phyloP scores from a whole-genome alignment of 495 filamentous ascomycete genomes.

The Aspergillus affinis region DNA sequence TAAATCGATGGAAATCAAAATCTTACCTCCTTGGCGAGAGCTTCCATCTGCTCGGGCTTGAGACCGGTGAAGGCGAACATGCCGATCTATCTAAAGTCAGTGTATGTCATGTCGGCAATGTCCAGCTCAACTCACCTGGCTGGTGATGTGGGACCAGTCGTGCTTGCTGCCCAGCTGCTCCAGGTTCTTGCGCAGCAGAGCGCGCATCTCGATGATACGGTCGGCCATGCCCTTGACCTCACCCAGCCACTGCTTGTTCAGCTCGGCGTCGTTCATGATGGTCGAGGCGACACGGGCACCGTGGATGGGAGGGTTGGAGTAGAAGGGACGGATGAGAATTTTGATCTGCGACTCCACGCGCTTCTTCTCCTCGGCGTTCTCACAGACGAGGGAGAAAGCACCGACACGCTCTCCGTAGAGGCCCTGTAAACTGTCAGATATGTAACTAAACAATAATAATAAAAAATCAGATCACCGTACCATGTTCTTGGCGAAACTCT shows the following conservation, averaged over 20 bases:
- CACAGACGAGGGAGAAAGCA: constrained; percentile 90
- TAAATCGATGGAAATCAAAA: not conserved
- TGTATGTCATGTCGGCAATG: not conserved
- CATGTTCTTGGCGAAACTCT: constrained; percentile 99
- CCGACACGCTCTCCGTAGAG: constrained; percentile 98
- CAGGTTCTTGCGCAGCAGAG: constrained; percentile 86
- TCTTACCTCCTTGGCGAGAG: constrained; percentile 80
- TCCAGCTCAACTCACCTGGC: constrained; percentile 51
- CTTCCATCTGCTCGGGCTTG: constrained; percentile 88
- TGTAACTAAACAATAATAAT: not conserved
- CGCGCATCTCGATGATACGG: constrained; percentile 97
- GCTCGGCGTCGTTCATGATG: constrained; percentile 83
- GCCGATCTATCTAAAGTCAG: constrained; percentile 65
- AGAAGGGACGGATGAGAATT: constrained; percentile 93
- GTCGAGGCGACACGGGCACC: constrained; percentile 90
- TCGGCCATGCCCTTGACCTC: constrained; percentile 99
- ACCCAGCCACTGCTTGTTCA: constrained; percentile 91
- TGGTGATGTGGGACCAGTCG: constrained; percentile 98
- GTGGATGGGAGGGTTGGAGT: constrained; percentile 97
- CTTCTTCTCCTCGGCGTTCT: constrained; percentile 85
- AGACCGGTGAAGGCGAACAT: constrained; percentile 99
- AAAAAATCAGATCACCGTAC: constrained; percentile 39
- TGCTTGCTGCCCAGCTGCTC: constrained; percentile 92
- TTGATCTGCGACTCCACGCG: constrained; percentile 97
- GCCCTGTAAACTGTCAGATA: constrained; percentile 51